Base-by-base conservation (phyloP, 805 yeast species). In the Nakazawaea wyomingensis region DNA sequence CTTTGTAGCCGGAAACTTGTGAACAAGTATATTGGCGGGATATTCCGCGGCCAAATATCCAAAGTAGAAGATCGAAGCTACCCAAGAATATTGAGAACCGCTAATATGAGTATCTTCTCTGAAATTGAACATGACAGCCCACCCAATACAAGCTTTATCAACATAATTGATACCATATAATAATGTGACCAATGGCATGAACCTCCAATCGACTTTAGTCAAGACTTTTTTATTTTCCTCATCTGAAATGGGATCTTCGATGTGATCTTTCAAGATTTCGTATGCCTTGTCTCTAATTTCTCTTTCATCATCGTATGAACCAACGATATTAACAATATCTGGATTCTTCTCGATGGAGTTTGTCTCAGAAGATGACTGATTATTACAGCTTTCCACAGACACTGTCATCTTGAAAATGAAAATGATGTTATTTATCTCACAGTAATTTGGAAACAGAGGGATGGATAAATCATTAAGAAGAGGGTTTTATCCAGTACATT, bases 41-140 rank as follows among this genome's bases (percentile, higher is more conserved):
- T 74, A 62, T 49, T 78, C 82, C 50, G 76, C 76, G 13, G 66
- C 67, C 36, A 83, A 57, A 55, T 82, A 83, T 1, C 87, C 90
- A 32, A 82, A 56, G 53, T 79, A 80, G 50, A 80, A 80, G 7
- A 77, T 70, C 1, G 82, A 68, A n/a, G 82, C 76, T 13, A 72
- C 60, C 80, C 84, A 75, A 38, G 76, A 57, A 52, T 75, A 71
- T 54, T 67, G 61, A 43, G 62, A 61, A 6, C 76, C 73, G n/a
- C 48, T 47, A 56, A 74, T 59, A 22, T 64, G 43, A 19, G 59
- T 59, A 51, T 69, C 76, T 8, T 51, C 50, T 40, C 61, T 60
- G 32, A 74, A 48, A 10, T 76, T 77, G 49, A 70, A 62, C 35
- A 74, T 60, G 4, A 76, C 68, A 4, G 77, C 77, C 49, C 66